These are phyloP conservation scores for Bryum argenteum DNA, from an alignment of 225 moss, liverwort and hornwort species.

Conservation along the genomic window DNA sequence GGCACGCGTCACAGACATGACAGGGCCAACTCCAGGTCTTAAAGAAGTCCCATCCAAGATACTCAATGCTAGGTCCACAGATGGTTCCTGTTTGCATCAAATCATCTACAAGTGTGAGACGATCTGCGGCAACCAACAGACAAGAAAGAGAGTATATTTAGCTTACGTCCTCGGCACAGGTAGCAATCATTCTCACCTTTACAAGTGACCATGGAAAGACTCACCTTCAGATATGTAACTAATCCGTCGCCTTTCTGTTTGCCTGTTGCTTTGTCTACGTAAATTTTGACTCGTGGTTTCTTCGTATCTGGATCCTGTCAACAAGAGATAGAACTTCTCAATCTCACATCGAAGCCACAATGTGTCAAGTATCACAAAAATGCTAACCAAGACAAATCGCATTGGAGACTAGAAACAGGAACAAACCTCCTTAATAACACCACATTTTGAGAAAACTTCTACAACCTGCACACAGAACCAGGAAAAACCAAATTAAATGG, in stretches of 20 bases:
- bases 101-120: slow-evolving; percentile 30
- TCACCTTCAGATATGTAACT: slow-evolving; percentile 95
- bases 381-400: slow-evolving; percentile 10
- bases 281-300: slow-evolving; percentile 88
- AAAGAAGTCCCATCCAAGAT: slow-evolving; percentile 93
- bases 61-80: slow-evolving; percentile 94
- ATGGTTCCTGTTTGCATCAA: slow-evolving; percentile 72
- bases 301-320: slow-evolving; percentile 93
- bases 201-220: slow-evolving; percentile 11
- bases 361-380: slow-evolving; percentile 21
- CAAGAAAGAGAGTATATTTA: slow-evolving; percentile 8
- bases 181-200: slow-evolving; percentile 3
- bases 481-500: slow-evolving; percentile 4
- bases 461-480: slow-evolving; percentile 63
- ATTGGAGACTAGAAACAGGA: slow-evolving; percentile 14
- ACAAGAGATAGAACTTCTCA: slow-evolving; percentile 1
- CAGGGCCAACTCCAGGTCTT: slow-evolving; percentile 73
- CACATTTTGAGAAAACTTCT: slow-evolving; percentile 89
- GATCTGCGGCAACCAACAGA: slow-evolving; percentile 11
- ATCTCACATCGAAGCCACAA: slow-evolving; percentile 7
- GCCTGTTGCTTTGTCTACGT: slow-evolving; percentile 84
- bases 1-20: slow-evolving; percentile 90
- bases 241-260: slow-evolving; percentile 96
- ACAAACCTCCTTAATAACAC: slow-evolving; percentile 91
- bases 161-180: slow-evolving; percentile 3